Percentiles rank a stretch among this genome's conserved stretches.
phyloP scores from a whole-genome alignment of 2,329 filamentous ascomycete species.

The Cercospora zeae-maydis region DNA sequence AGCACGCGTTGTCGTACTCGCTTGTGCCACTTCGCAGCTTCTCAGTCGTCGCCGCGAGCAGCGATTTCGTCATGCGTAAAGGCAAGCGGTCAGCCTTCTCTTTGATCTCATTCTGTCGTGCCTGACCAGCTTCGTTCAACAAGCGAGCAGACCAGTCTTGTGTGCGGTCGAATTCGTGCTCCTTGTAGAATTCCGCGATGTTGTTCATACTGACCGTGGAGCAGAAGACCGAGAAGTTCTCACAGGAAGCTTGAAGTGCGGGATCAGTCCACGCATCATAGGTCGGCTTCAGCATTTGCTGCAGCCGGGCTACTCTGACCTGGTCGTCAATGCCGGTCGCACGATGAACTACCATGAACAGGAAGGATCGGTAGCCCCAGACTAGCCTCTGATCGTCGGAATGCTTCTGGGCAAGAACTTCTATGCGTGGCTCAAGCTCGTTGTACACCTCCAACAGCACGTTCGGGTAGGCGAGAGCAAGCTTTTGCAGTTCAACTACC shows the following conservation, averaged over 20 bases:
- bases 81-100: slow-evolving; percentile 72
- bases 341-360: slow-evolving; percentile 91
- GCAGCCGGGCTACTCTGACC: slow-evolving; percentile 68
- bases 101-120: slow-evolving; percentile 74
- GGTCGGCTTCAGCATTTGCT: slow-evolving; percentile 77
- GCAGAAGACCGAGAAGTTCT: slow-evolving; percentile 75
- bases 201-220: slow-evolving; percentile 73
- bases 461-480: slow-evolving; percentile 88
- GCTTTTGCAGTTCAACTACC: slow-evolving; percentile 79
- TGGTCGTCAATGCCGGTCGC: slow-evolving; percentile 68
- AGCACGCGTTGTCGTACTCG: slow-evolving; percentile 70
- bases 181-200: slow-evolving; percentile 73
- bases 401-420: slow-evolving; percentile 70
- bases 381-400: slow-evolving; percentile 76
- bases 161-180: slow-evolving; percentile 68
- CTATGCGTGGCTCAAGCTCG: slow-evolving; percentile 76
- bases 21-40: slow-evolving; percentile 71
- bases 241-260: slow-evolving; percentile 64
- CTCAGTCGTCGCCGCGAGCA: slow-evolving; percentile 89
- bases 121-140: slow-evolving; percentile 74
- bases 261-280: slow-evolving; percentile 74
- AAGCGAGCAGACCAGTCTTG: slow-evolving; percentile 77
- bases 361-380: slow-evolving; percentile 81
- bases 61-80: slow-evolving; percentile 80
- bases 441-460: slow-evolving; percentile 83